Percentiles rank a stretch among this genome's conserved stretches.
phyloP scores from a whole-genome alignment of 257 asterid species.

The Penstemon newberryi region DNA sequence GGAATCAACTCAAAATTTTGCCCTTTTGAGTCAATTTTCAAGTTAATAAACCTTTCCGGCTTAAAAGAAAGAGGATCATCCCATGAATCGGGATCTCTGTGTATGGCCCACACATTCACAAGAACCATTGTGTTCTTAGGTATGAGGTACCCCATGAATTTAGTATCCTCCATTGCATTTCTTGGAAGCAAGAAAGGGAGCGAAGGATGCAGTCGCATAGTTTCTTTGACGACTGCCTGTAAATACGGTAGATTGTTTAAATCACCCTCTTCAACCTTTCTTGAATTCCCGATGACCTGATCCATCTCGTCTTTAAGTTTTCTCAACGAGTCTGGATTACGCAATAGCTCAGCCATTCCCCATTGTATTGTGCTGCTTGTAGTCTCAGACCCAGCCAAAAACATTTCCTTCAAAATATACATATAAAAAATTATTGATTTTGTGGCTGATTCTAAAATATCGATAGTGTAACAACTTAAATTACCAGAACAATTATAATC shows the following conservation, averaged over 20 bases:
- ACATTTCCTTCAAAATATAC: constrained; percentile 21
- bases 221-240: constrained; percentile 38
- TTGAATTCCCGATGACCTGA: constrained; percentile 14
- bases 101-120: constrained; percentile 34
- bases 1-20: constrained; percentile 38
- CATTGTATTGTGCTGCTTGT: constrained; percentile 27
- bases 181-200: constrained; percentile 31
- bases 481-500: constrained; percentile 40
- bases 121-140: constrained; percentile 32
- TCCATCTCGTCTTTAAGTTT: constrained; percentile 26
- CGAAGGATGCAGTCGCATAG: constrained; percentile 31
- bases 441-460: too few species aligned
- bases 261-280: constrained; percentile 25
- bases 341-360: constrained; percentile 34
- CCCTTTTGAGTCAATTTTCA: constrained; percentile 34
- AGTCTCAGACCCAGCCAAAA: constrained; percentile 36
- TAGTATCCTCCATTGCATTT: constrained; percentile 25
- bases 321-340: constrained; percentile 19
- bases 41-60: constrained; percentile 40
- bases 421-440: too few species aligned
- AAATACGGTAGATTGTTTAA: constrained; percentile 22
- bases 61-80: constrained; percentile 29
- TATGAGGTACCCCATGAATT: constrained; percentile 27
- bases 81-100: constrained; percentile 41
- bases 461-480: too few species aligned